A percentile compares a stretch with the other conserved stretches of the same genome.
These are phyloP conservation scores for Durio zibethinus DNA, from an alignment of 345 rosid species.

Conservation along the genomic window DNA sequence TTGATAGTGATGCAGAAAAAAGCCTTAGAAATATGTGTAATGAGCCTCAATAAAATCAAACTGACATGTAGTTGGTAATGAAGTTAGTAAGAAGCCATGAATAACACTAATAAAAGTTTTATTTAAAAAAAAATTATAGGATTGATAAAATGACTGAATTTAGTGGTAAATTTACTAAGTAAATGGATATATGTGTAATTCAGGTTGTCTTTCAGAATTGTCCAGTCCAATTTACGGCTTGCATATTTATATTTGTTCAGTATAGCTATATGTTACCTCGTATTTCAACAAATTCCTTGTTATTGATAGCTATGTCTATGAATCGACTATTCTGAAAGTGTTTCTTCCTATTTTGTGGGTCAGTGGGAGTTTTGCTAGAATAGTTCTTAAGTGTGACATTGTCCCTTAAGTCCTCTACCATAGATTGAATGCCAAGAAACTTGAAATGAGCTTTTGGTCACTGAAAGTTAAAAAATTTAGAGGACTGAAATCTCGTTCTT, in stretches of 20 bases:
- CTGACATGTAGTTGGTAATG: neutral
- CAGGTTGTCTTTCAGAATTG: neutral
- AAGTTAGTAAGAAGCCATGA: neutral
- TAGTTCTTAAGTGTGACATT: neutral
- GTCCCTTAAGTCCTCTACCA: neutral
- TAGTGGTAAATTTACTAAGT: neutral
- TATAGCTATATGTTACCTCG: neutral
- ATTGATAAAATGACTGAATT: neutral
- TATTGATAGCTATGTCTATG: neutral
- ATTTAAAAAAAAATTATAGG: neutral
- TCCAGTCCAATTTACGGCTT: neutral
- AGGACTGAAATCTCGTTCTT: constrained; percentile 9
- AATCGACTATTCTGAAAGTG: neutral
- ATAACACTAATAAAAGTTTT: neutral
- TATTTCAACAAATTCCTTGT: neutral
- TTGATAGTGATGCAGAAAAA: neutral
- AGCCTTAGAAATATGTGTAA: neutral
- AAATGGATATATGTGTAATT: neutral
- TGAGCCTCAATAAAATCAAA: neutral
- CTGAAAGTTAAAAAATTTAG: neutral
- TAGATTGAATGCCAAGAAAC: neutral
- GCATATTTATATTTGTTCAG: neutral
- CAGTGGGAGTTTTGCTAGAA: neutral
- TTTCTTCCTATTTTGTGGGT: neutral
- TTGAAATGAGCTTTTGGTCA: neutral